These are phyloP conservation scores for Leccinum variicolor DNA, from an alignment of 768 basidiomycete species.

Conservation along the genomic window DNA sequence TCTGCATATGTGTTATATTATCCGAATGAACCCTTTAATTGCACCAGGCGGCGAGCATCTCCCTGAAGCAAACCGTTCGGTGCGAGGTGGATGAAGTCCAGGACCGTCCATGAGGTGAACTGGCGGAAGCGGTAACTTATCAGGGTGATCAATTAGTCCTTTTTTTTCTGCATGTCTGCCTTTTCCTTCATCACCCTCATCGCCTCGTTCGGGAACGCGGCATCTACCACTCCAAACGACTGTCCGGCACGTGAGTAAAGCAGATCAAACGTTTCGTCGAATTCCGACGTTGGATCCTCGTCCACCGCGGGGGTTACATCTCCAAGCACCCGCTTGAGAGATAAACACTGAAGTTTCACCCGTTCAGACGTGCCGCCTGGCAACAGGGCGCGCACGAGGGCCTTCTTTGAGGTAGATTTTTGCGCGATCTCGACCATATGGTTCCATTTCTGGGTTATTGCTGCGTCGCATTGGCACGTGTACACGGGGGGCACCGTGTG, in stretches of 20 bases:
- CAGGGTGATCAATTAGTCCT: not conserved
- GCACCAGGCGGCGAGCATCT: not conserved
- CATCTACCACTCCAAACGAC: conserved; percentile 19
- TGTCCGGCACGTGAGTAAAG: conserved; percentile 22
- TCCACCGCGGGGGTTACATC: conserved; percentile 3
- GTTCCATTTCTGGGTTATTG: conserved; percentile 23
- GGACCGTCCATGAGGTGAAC: not conserved
- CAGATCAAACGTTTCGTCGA: conserved; percentile 22
- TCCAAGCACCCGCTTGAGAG: conserved; percentile 17
- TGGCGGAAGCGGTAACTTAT: not conserved
- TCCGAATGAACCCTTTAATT: not conserved
- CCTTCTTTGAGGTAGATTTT: conserved; percentile 15
- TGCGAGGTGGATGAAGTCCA: not conserved
- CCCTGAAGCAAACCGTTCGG: not conserved
- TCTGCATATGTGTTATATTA: not conserved
- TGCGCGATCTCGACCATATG: conserved; percentile 28
- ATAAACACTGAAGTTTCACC: conserved; percentile 25
- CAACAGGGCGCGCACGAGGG: conserved; percentile 29
- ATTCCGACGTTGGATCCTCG: conserved; percentile 17
- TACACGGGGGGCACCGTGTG: conserved; percentile 5
- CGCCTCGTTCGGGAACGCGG: conserved; percentile 21
- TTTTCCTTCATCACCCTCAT: conserved; percentile 13
- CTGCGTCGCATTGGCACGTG: conserved; percentile 22
- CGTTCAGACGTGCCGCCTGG: conserved; percentile 23
- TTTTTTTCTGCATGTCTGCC: not conserved